phyloP scores from a whole-genome alignment of 139 green algal species.

The Asterochloris sp. region DNA sequence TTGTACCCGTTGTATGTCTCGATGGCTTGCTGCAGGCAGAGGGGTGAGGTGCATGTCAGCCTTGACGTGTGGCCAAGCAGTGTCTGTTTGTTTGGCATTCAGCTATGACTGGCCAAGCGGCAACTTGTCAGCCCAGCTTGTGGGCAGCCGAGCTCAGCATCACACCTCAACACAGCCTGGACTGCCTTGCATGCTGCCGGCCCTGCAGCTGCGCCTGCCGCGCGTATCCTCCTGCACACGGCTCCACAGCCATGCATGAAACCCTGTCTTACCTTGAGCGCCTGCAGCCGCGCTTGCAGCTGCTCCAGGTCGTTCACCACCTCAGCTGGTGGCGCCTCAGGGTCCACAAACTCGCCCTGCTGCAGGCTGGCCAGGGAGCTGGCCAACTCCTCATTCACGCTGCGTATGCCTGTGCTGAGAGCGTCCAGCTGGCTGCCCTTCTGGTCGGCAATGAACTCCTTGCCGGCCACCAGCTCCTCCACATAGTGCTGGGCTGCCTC shows the following conservation, averaged over 20 bases:
- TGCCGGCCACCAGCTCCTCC: slow-evolving; percentile 44
- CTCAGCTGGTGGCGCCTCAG: slow-evolving; percentile 22
- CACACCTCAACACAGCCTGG: too few relatives aligned
- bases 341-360: slow-evolving; percentile 29
- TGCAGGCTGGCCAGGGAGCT: slow-evolving; percentile 39
- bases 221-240: too few relatives aligned
- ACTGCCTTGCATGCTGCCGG: too few relatives aligned
- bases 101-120: too few relatives aligned
- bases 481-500: slow-evolving; percentile 50
- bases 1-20: slow-evolving; percentile 46
- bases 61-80: too few relatives aligned
- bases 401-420: slow-evolving; percentile 43
- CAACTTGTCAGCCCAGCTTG: too few relatives aligned
- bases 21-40: slow-evolving; percentile 19
- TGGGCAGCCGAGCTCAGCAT: too few relatives aligned
- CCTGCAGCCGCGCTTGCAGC: slow-evolving; percentile 15
- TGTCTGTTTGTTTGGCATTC: too few relatives aligned
- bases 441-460: slow-evolving; percentile 71
- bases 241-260: too few relatives aligned
- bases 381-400: slow-evolving; percentile 60
- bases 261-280: not conserved
- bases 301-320: slow-evolving; percentile 27
- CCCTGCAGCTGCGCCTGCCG: too few relatives aligned
- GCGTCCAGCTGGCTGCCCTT: slow-evolving; percentile 53
- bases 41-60: too few relatives aligned